phyloP scores from a whole-genome alignment of 2,329 filamentous ascomycete species.

The Macroventuria anomochaeta region DNA sequence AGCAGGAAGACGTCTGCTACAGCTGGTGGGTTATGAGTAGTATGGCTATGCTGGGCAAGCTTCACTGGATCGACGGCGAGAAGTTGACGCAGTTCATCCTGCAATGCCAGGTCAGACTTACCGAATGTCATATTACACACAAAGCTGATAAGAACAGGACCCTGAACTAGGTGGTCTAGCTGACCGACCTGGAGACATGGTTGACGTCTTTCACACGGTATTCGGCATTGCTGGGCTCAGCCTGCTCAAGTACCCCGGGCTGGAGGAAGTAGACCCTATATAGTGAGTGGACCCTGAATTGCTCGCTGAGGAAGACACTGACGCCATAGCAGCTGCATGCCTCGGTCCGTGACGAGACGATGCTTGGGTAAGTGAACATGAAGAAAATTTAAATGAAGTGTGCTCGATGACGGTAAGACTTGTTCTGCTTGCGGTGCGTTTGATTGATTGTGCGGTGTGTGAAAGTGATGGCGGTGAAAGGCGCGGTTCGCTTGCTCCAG shows the following conservation, averaged over 20 bases:
- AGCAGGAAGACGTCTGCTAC: slow-evolving; percentile 96
- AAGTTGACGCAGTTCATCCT: slow-evolving; percentile 84
- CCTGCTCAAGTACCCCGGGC: slow-evolving; percentile 76
- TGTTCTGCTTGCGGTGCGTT: background rate
- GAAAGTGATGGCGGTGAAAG: background rate
- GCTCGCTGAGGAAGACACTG: slow-evolving; percentile 5
- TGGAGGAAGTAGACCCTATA: slow-evolving; percentile 83
- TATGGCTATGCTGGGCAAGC: slow-evolving; percentile 82
- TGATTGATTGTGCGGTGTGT: background rate
- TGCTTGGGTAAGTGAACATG: slow-evolving; percentile 38
- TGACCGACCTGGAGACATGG: slow-evolving; percentile 90
- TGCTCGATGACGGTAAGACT: slow-evolving; percentile 1
- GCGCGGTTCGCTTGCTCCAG: background rate
- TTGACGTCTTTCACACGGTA: slow-evolving; percentile 94
- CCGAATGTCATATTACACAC: background rate
- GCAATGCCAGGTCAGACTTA: slow-evolving; percentile 69
- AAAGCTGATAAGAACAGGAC: slow-evolving; percentile 59
- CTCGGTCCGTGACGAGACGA: slow-evolving; percentile 45
- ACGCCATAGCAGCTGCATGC: slow-evolving; percentile 47
- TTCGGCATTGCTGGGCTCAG: slow-evolving; percentile 91
- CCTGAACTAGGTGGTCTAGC: slow-evolving; percentile 82
- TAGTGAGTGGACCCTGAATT: slow-evolving; percentile 66
- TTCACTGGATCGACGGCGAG: slow-evolving; percentile 91
- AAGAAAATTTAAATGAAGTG: background rate
- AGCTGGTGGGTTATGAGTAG: slow-evolving; percentile 98